phyloP scores from a whole-genome alignment of 768 basidiomycete species.

The Leccinum longicurvipes region DNA sequence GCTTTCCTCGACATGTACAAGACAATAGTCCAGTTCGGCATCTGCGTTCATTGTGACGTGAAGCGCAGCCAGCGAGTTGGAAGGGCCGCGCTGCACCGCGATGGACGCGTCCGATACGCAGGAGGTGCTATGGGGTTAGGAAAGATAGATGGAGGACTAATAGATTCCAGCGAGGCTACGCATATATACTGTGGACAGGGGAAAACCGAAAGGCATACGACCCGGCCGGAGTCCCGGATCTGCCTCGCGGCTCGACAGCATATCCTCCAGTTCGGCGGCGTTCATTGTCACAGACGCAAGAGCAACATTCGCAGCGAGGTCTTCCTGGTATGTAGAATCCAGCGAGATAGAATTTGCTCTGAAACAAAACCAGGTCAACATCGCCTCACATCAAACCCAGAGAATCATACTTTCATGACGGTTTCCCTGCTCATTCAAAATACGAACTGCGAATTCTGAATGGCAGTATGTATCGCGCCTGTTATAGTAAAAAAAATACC shows the following conservation, averaged over 20 bases:
- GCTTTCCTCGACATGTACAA: conserved; percentile 70
- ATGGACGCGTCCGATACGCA: too few relatives aligned
- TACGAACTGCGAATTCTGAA: conserved; percentile 52
- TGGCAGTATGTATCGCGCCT: conserved; percentile 58
- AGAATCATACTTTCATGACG: conserved; percentile 44
- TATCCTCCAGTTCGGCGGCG: conserved; percentile 70
- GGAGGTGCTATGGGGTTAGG: too few relatives aligned
- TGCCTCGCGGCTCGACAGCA: too few relatives aligned
- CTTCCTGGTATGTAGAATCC: conserved; percentile 75
- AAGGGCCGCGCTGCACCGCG: too few relatives aligned
- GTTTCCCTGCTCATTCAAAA: conserved; percentile 47
- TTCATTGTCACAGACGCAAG: conserved; percentile 72
- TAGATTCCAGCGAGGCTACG: too few relatives aligned
- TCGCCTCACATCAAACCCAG: background rate
- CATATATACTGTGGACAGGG: too few relatives aligned
- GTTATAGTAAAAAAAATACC: conserved; percentile 15
- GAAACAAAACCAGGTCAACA: background rate
- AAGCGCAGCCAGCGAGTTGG: too few relatives aligned
- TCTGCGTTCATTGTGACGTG: too few relatives aligned
- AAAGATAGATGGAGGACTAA: too few relatives aligned
- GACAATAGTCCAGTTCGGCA: conserved; percentile 73
- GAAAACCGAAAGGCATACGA: too few relatives aligned
- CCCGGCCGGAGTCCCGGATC: too few relatives aligned
- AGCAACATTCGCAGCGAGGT: conserved; percentile 65
- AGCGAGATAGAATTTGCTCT: conserved; percentile 75